A percentile compares a stretch with the other conserved stretches of the same genome.
Conservation (phyloP, 2,329 filamentous ascomycete species). For the Sarocladium oryzae region DNA sequence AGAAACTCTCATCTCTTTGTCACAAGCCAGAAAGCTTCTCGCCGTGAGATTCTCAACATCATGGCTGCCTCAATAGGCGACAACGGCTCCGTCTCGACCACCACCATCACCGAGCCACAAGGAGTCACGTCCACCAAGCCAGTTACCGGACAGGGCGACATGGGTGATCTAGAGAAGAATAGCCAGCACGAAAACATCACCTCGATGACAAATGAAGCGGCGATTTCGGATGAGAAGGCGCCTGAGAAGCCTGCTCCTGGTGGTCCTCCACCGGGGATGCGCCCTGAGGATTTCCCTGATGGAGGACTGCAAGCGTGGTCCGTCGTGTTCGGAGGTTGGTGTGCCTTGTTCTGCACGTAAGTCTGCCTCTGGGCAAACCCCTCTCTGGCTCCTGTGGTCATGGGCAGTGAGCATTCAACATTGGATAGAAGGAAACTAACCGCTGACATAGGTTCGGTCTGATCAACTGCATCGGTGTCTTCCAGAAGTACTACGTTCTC, state of each 20-base stretch:
- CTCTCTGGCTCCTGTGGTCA: neutral
- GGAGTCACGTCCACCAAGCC: conserved; percentile 23
- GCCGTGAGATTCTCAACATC: neutral
- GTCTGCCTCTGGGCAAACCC: neutral
- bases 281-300: conserved; percentile 51
- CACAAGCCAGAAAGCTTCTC: neutral
- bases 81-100: neutral
- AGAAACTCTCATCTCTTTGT: too few species aligned
- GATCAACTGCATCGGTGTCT: conserved; percentile 44
- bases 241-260: conserved; percentile 8
- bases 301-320: conserved; percentile 50
- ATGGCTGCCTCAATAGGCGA: neutral
- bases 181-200: conserved; percentile 5
- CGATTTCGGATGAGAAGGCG: neutral
- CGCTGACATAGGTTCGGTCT: conserved; percentile 27
- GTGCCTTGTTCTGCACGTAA: conserved; percentile 8
- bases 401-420: too few species aligned
- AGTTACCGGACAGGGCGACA: too few species aligned
- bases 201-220: neutral
- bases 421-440: too few species aligned
- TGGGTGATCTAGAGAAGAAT: conserved; percentile 22
- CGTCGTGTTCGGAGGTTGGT: conserved; percentile 11
- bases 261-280: conserved; percentile 26
- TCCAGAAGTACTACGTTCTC: conserved; percentile 51
- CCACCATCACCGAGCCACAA: conserved; percentile 5